Evolutionary conservation across 257 asterid genomes (phyloP), one percentile per base, ranked within the genome.

Genomic region (Cordia subcordata): DNA sequence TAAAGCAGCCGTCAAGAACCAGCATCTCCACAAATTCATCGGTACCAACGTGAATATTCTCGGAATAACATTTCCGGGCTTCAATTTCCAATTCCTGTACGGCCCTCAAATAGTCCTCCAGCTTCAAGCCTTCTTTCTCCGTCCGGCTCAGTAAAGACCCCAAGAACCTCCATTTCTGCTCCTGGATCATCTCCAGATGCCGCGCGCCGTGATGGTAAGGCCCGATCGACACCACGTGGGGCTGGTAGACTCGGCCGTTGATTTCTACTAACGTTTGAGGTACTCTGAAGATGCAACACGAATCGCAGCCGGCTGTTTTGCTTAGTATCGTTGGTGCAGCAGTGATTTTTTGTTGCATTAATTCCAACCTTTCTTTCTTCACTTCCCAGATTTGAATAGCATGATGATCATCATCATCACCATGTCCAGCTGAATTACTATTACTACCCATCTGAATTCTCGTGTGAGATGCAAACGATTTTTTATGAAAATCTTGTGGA

Each of bases 81-180:
- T 33, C 37, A 11, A 60, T 58, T 64, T 85, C 96, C 6, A 88
- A 65, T 13, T 75, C 81, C 42, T 87, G 88, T 1, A 85, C 86
- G 13, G 87, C 71, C 22, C 54, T 65, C 55, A 88, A 49, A 1
- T 79, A 67, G 20, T 85, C 78, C 62, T 76, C 86, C 20, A 87
- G 57, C 5, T 10, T 13, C 10, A 81, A 15, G 4, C 72, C 77
- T 47, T 63, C 69, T 12, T 0, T 42, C 47, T 67, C 72, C 2
- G 76, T 73, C 20, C 95, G 76, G 11, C 76, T 61, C 60, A 85
- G 35, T 14, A 91, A 71, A 20, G 67, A 53, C 8, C 85, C 88
- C 57, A 91, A 58, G 61, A 85, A 84, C 23, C 98, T 65, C 98
- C 98, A 91, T 54, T 91, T 91, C 63, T 91, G 96, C 63, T 88